These are phyloP conservation scores for Kluyveromyces lactis DNA, from an alignment of 805 yeast species.

Conservation along the genomic window DNA sequence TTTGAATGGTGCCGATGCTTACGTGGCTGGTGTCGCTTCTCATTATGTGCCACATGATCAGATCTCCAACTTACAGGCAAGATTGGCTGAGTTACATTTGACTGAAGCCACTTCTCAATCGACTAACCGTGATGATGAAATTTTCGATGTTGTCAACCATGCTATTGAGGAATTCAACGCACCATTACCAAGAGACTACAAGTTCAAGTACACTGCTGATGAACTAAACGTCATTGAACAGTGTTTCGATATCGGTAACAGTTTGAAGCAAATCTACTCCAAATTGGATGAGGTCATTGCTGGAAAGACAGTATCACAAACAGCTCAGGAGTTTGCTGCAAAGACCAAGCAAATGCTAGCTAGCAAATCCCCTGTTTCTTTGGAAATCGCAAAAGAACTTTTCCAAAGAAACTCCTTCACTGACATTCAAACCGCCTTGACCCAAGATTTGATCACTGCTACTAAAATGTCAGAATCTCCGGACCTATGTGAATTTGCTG, in stretches of 20 bases:
- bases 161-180: constrained; percentile 75
- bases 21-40: constrained; percentile 78
- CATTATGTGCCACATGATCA: constrained; percentile 73
- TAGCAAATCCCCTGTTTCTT: constrained; percentile 69
- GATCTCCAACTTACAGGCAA: constrained; percentile 50
- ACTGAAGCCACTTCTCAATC: constrained; percentile 13
- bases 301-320: constrained; percentile 40
- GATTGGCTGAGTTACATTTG: constrained; percentile 53
- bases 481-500: constrained; percentile 48
- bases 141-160: constrained; percentile 45
- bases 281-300: constrained; percentile 44
- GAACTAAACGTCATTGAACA: constrained; percentile 58
- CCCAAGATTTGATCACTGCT: constrained; percentile 68
- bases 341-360: constrained; percentile 47
- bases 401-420: constrained; percentile 52
- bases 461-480: constrained; percentile 59
- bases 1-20: constrained; percentile 71
- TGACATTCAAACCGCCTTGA: constrained; percentile 57
- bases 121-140: constrained; percentile 18
- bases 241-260: constrained; percentile 47
- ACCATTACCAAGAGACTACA: constrained; percentile 53
- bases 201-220: constrained; percentile 47
- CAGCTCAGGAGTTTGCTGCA: constrained; percentile 59
- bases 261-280: constrained; percentile 44
- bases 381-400: constrained; percentile 62